Percentiles rank a stretch among this genome's conserved stretches.
phyloP scores from a whole-genome alignment of 352 stramenopile species.

The Poterioochromonas sp. region DNA sequence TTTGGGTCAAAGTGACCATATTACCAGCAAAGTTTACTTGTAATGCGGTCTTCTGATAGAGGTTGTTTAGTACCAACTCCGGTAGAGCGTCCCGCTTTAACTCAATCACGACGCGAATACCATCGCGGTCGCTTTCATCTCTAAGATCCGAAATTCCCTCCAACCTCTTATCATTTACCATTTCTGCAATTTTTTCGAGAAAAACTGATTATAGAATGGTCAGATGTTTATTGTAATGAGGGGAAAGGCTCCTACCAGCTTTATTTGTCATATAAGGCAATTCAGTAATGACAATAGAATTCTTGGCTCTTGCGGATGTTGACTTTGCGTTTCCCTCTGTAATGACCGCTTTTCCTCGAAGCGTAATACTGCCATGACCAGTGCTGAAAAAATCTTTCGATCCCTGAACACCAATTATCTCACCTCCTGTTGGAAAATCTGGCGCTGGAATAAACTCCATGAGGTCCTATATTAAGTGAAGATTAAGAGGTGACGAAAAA shows the following conservation, averaged over 20 bases:
- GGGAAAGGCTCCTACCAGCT: background rate
- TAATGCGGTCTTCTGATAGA: conserved; percentile 70
- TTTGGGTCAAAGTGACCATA: conserved; percentile 55
- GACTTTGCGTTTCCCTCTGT: background rate
- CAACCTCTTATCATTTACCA: conserved; percentile 75
- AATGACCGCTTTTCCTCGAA: conserved; percentile 60
- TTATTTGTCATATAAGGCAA: conserved; percentile 68
- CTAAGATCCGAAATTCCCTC: conserved; percentile 61
- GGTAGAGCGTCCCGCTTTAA: conserved; percentile 67
- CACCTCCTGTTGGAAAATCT: conserved; percentile 63
- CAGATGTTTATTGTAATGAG: background rate
- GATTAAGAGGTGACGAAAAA: background rate
- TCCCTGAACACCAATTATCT: conserved; percentile 60
- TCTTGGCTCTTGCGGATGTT: conserved; percentile 40
- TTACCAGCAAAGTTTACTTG: conserved; percentile 67
- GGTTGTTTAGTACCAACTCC: conserved; percentile 55
- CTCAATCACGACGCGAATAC: conserved; percentile 69
- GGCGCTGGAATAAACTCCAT: conserved; percentile 56
- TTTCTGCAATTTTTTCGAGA: conserved; percentile 62
- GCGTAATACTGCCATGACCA: conserved; percentile 58
- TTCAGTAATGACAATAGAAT: conserved; percentile 68
- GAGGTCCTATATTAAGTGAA: conserved; percentile 41
- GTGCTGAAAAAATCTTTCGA: conserved; percentile 56
- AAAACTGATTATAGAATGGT: conserved; percentile 53
- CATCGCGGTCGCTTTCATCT: conserved; percentile 68